Evolutionary conservation across 495 filamentous ascomycete species (phyloP), one percentile per base, ranked within the genome.

Genomic region (Friedmanniomyces simplex): DNA sequence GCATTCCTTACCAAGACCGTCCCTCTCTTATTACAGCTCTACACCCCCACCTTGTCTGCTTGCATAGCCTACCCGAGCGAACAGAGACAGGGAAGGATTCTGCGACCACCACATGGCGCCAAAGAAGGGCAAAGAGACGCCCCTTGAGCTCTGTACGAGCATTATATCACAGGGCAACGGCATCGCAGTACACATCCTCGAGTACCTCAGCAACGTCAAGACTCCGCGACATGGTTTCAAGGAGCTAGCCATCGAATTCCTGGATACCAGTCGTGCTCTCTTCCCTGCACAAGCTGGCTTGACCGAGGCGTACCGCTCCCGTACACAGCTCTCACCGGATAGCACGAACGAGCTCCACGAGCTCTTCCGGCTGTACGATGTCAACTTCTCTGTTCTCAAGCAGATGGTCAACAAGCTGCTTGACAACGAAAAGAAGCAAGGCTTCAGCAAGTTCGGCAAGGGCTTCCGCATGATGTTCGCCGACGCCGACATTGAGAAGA

Each of bases 111-210:
- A 55, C 52, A 68, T 68, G 66, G 56, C 66, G 21, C 66, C 60
- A 32, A 41, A 52, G 25, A 42, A 56, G 25, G 34, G 43, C 39
- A 64, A 65, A 48, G 60, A 68, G 22, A 61, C 58, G 14, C 57
- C 58, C 8, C 49, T 66, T 7, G 63, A 63, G 26, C 55, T 66
- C 6, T 68, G 66, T 63, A 59, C 70, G 32, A 69, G 67, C 61
- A 66, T 69, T 7, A 74, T 72, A 4, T 63, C 66, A 16, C 67
- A 71, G 8, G 76, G 76, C 47, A 77, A 81, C 60, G 71, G 71
- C 53, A 76, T 78, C 58, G 73, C 78, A 1, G 73, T 81, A 20
- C 78, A 74, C 58, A 77, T 79, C 71, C 73, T 81, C 41, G 77
- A 81, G 58, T 79, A 78, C 58, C 70, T 81, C 21, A 77, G 72